Evolutionary conservation across 345 rosid species (phyloP), one percentile per base, ranked within the genome.

Genomic region (Boechera divaricarpa): DNA sequence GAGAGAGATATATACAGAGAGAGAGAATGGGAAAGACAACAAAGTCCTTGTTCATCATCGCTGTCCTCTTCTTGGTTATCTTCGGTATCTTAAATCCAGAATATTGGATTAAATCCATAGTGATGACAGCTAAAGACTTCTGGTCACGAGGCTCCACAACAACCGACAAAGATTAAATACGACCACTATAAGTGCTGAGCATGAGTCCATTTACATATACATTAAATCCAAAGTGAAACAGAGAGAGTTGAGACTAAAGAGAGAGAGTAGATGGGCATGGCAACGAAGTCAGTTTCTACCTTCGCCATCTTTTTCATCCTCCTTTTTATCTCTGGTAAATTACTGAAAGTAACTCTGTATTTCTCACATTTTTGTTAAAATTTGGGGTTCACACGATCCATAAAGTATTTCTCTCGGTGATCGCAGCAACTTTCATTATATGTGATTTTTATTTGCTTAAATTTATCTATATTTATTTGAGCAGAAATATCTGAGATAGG

Each of bases 401-500:
- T 16, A 29, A 9, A 55, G 8, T 42, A 31, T 44, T 1, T 42
- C 7, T 41, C 16, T 54, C 24, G 3, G 64, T 16, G 44, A 59
- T 60, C 2, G n/a, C 2, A 24, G 21, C 33, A 41, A 63, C 15
- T 64, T n/a, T 15, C 5, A 31, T n/a, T 16, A 42, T 3, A 49
- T 21, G 32, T 51, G 28, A 32, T 26, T 21, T 33, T 5, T 11
- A 3, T 48, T 32, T 32, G 33, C 39, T 29, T 16, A 38, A 18
- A 16, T 21, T 3, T 10, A 4, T 51, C 10, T 57, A 3, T 26
- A 31, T 69, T 4, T 15, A 11, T 13, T 4, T 15, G 33, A 16
- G 28, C 68, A 75, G 79, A 60, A 15, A 29, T 42, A 12, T 31
- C 74, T 18, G 74, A 76, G 63, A 41, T n/a, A 51, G 5, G 71